Base-by-base conservation (phyloP, 805 yeast species). In the Nematodospora valgi region DNA sequence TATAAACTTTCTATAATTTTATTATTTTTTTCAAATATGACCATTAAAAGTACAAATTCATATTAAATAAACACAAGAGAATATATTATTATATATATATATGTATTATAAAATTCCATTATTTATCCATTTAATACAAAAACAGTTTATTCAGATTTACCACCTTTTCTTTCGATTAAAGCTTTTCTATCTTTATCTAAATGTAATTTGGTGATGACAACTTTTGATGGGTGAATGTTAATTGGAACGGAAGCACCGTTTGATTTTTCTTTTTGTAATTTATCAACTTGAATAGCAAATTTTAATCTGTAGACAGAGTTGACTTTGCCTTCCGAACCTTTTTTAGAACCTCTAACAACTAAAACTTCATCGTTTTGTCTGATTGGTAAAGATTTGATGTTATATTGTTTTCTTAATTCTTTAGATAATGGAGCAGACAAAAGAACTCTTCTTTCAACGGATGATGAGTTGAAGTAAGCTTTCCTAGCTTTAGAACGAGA, bases 401-500 rank as follows among this genome's bases (percentile, higher is more conserved):
- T 88, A 86, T 89, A 93, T 79, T 93, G 82, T 72, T 83, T 94
- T 72, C 94, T 84, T 74, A 93, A 86, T 79, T 93, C 98, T 82
- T 93, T 93, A 61, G 98, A 91, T 67, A 93, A 82, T 64, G 98
- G 97, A 70, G 98, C 98, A 63, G 97, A 85, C 82, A 93, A 77
- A 71, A 93, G 76, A 56, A 72, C 76, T 78, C 98, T 86, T 78
- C 97, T 86, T 65, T 76, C 86, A 56, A 91, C 83, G 54, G 98
- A 91, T 64, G 98, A 94, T 58, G 98, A 94, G 63, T 77, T 78
- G 91, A 93, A 93, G 84, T 93, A 86, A 73, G 98, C 98, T 86
- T 93, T 93, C 86, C 98, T 89, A 72, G 97, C 80, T 84, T 93
- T 93, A 74, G 95, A 85, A 81, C 98, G 93, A 69, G 96, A 89